phyloP scores from a whole-genome alignment of 2,329 filamentous ascomycete genomes.

The Phialophora macrospora region DNA sequence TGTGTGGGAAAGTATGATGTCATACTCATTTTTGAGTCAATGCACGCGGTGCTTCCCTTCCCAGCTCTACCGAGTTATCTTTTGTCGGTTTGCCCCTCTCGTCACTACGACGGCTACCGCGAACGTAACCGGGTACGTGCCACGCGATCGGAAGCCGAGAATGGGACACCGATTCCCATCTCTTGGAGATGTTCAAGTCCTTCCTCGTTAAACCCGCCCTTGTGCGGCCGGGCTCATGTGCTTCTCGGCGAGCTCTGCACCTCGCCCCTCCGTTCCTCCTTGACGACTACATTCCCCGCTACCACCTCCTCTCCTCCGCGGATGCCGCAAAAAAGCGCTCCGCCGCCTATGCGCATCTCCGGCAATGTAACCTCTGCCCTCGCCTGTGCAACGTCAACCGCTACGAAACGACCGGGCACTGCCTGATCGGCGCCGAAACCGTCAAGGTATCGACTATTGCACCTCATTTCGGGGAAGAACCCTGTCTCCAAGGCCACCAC shows the following conservation, averaged over 20 bases:
- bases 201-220: constrained; percentile 24
- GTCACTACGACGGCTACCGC: neutral
- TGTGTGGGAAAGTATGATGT: neutral
- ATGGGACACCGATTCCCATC: constrained; percentile 2
- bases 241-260: constrained; percentile 48
- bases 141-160: neutral
- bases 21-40: neutral
- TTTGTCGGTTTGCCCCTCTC: neutral
- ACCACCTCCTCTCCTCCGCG: constrained; percentile 68
- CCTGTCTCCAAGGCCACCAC: constrained; percentile 80
- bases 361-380: constrained; percentile 81
- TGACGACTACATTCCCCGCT: constrained; percentile 74
- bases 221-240: neutral
- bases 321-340: constrained; percentile 76
- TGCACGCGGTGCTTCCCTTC: neutral
- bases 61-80: neutral
- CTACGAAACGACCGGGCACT: constrained; percentile 77
- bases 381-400: constrained; percentile 77
- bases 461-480: constrained; percentile 83
- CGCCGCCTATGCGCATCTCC: constrained; percentile 73
- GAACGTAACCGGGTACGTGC: neutral
- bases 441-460: constrained; percentile 84
- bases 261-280: constrained; percentile 71
- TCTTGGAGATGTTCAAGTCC: constrained; percentile 30
- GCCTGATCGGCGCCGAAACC: constrained; percentile 72